Conservation (phyloP, 106 monocot species). For the Dendrobium chrysotoxum region DNA sequence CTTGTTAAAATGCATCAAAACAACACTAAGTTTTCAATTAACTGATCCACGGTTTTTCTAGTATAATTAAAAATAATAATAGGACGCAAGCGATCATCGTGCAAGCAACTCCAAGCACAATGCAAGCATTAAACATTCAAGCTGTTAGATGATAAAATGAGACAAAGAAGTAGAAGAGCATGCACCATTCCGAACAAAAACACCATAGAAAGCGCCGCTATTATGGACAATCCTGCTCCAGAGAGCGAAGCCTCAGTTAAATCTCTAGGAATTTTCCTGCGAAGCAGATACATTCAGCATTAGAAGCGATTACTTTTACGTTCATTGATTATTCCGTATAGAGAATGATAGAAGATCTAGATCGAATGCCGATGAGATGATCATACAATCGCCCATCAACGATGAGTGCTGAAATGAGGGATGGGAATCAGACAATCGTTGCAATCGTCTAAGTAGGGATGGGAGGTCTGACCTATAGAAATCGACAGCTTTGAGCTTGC, state of each 20-base stretch:
- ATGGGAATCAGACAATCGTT: background rate
- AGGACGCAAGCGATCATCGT: background rate
- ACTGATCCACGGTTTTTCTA: background rate
- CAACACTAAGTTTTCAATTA: background rate
- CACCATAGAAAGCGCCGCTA: slow-evolving; percentile 71
- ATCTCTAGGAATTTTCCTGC: slow-evolving; percentile 98
- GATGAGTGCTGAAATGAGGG: background rate
- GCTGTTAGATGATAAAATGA: background rate
- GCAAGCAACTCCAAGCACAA: background rate
- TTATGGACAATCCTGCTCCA: slow-evolving; percentile 87
- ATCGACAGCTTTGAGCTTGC: slow-evolving; percentile 93
- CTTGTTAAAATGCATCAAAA: background rate
- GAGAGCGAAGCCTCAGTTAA: slow-evolving; percentile 97
- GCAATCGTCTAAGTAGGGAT: slow-evolving; percentile 2
- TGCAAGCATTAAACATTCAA: background rate
- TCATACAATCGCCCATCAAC: slow-evolving; percentile 6
- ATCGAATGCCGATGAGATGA: background rate
- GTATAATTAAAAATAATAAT: background rate
- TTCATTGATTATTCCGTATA: background rate
- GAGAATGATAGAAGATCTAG: background rate
- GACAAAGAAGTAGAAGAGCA: background rate
- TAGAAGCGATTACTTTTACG: background rate
- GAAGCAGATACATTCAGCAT: slow-evolving; percentile 10
- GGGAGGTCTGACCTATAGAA: slow-evolving; percentile 66
- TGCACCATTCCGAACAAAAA: slow-evolving; percentile 98